Evolutionary conservation across 139 green algal species (phyloP), one percentile per base, ranked within the genome.

Genomic region (Marvania coccoides): DNA sequence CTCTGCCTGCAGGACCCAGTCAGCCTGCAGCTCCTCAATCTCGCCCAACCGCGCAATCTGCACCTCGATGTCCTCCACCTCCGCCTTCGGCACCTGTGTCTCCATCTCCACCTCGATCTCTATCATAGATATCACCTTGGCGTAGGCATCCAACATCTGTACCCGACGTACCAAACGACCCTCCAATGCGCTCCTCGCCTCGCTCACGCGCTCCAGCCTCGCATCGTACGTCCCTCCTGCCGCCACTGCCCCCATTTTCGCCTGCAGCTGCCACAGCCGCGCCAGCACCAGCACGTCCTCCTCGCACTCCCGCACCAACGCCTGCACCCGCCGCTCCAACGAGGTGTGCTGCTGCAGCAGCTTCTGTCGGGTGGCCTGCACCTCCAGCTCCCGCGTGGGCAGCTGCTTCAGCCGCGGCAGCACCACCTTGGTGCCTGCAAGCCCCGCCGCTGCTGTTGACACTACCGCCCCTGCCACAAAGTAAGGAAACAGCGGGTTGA

Each of bases 61-160:
- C 45, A 84, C 39, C 63, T 85, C 78, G 30, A 95, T 91, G 65
- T 74, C 89, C 36, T 62, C 80, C 47, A 89, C 2, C 81, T 88
- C 82, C 30, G 83, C 79, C 4, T 68, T 47, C 5, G 80, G 77
- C 29, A 91, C 77, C 66, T 82, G 34, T 28, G 67, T 85, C 58
- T 93, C 87, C 83, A 96, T 94, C 63, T 96, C 89, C 36, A 95
- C 87, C 77, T 95, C 88, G n/a, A 95, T 95, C 69, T 88, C 85
- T 42, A 92, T 90, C 85, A 94, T 92, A 65, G 77, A 78, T 40
- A 88, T 81, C 5, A 91, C 82, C 3, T 82, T 79, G 0, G 69
- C 70, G 67, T 96, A 96, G 6, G 77, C 81, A 23, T 95, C 84
- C 58, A 94, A 63, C 61, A 95, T 75, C 68, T 89, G 79, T 5